phyloP scores from a whole-genome alignment of 1,284 basidiomycete genomes.

The Rhodotorula mucilaginosa region DNA sequence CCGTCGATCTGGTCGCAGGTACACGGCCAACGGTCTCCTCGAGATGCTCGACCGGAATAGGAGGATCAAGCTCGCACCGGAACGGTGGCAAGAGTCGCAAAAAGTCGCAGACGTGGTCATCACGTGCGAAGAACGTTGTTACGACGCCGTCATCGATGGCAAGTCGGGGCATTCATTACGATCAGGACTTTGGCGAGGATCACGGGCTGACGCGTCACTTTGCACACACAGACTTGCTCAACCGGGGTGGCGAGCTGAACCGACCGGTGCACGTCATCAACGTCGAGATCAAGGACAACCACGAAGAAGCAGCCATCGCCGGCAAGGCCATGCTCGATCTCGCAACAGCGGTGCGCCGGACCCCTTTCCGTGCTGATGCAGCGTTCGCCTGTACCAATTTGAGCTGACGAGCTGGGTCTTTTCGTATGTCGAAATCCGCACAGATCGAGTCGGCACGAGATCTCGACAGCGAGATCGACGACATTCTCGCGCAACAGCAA shows the following conservation, averaged over 20 bases:
- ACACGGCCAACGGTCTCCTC: constrained; percentile 92
- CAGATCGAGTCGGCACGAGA: constrained; percentile 84
- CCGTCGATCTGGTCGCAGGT: constrained; percentile 56
- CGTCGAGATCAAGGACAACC: constrained; percentile 98
- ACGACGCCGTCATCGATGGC: constrained; percentile 98
- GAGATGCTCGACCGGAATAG: constrained; percentile 97
- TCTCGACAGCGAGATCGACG: constrained; percentile 85
- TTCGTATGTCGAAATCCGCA: no score
- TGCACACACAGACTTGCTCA: constrained; percentile 68
- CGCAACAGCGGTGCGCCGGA: constrained; percentile 70
- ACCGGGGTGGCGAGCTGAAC: constrained; percentile 86
- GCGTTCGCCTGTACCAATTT: no score
- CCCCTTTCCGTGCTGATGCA: no score
- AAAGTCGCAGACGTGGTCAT: constrained; percentile 91
- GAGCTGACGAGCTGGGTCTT: background rate
- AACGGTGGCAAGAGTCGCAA: constrained; percentile 91
- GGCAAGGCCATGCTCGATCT: constrained; percentile 93
- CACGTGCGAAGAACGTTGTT: constrained; percentile 98
- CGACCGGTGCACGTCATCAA: constrained; percentile 95
- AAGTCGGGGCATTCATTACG: constrained; percentile 45
- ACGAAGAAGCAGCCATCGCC: constrained; percentile 94
- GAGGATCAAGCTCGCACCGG: constrained; percentile 85
- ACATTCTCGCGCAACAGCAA: constrained; percentile 77
- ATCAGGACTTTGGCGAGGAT: background rate
- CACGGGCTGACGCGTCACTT: background rate